These are phyloP conservation scores for Microcera coccophila DNA, from an alignment of 2,329 filamentous ascomycete genomes.

Conservation along the genomic window DNA sequence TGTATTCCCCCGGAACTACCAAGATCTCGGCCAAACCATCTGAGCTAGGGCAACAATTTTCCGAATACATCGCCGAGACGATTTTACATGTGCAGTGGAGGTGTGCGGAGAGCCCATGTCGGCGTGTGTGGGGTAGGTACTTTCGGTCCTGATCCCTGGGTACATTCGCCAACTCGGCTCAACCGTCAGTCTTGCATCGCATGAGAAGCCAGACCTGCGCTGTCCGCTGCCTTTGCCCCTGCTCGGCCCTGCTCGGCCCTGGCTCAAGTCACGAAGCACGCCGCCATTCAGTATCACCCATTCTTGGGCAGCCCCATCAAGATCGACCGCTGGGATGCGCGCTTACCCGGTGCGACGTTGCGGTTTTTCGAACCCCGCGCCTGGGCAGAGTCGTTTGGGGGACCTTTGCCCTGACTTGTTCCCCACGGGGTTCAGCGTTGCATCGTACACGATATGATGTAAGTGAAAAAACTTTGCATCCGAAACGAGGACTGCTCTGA, in stretches of 20 bases:
- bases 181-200: slow-evolving; percentile 16
- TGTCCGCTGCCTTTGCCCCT: slow-evolving; percentile 1
- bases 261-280: background rate
- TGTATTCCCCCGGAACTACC: background rate
- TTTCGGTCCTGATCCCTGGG: slow-evolving; percentile 14
- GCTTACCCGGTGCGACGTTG: background rate
- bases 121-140: slow-evolving; percentile 25
- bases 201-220: slow-evolving; percentile 13
- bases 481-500: too few species aligned
- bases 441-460: background rate
- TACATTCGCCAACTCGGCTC: slow-evolving; percentile 15
- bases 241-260: background rate
- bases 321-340: slow-evolving; percentile 5
- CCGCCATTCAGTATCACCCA: background rate
- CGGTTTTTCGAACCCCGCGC: background rate
- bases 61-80: too few species aligned
- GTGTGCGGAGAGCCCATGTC: slow-evolving; percentile 22
- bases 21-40: background rate
- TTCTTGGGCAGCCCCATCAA: background rate
- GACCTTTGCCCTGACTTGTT: background rate
- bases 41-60: background rate
- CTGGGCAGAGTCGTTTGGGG: background rate
- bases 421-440: slow-evolving; percentile 8
- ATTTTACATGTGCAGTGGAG: too few species aligned
- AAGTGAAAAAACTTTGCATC: too few species aligned